Evolutionary conservation across 768 basidiomycete genomes (phyloP), one percentile per base, ranked within the genome.

Genomic region (Suillus variegatus): DNA sequence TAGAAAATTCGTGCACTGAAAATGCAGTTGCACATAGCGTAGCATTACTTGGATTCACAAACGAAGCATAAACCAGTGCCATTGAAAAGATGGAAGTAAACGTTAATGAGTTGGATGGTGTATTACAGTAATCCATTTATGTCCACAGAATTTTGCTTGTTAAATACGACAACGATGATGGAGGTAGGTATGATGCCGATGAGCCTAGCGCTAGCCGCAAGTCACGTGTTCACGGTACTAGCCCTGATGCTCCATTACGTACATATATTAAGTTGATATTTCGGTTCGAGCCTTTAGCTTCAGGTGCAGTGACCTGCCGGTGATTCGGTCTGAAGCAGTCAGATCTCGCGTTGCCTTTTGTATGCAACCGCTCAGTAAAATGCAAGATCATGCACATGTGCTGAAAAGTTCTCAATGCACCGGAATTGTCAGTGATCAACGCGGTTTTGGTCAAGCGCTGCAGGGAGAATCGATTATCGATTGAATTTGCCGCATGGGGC

Each of bases 11-110:
- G 12, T 49, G n/a, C 47, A 22, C n/a, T 49, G 2, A 49, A 22
- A 49, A 22, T 49, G 13, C 22, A 49, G 22, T 22, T 6, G 47
- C 22, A 2, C 22, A 49, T 2, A 10, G 46, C 10, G 32, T 32
- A 32, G 32, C 7, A 7, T 41, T 41, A 41, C 6, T 41, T 65
- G 58, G 35, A 25, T 36, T 58, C 54, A 72, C 80, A 55, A 69
- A 90, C 89, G 52, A 79, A 67, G 52, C 87, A 84, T 64, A 84
- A 75, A 32, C 82, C 82, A 28, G 83, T 88, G 28, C 92, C 75
- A 73, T 90, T 76, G 6, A 32, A 1, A 6, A 6, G 68, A 72
- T 93, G 91, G 3, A 84, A 71, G 84, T 80, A 71, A 86, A 6
- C 75, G 69, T 92, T 92, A 13, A 84, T 71, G 12, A 79, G 68